Percentiles rank a stretch among this genome's conserved stretches.
phyloP scores from a whole-genome alignment of 2,329 filamentous ascomycete genomes.

The Venturia asperata region DNA sequence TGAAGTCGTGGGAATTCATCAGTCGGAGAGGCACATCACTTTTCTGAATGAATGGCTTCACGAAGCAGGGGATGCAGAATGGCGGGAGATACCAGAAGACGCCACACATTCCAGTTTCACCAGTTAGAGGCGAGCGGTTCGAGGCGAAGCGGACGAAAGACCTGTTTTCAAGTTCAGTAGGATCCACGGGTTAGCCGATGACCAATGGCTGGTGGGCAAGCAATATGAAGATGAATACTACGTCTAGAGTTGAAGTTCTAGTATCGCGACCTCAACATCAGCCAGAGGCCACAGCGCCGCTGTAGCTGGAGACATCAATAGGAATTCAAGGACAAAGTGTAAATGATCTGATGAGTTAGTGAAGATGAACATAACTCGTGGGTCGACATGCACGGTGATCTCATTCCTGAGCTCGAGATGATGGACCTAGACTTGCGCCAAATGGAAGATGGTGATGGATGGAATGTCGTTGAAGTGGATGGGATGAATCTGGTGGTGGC shows the following conservation, averaged over 20 bases:
- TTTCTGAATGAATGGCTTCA: not conserved
- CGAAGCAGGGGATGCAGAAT: not conserved
- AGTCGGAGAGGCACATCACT: not conserved
- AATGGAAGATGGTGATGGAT: not conserved
- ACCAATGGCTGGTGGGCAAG: too few species aligned
- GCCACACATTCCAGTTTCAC: not conserved
- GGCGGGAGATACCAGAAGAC: not conserved
- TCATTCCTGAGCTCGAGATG: not conserved
- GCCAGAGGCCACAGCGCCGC: too few species aligned
- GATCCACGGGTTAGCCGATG: not conserved
- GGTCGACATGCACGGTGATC: not conserved
- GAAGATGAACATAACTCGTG: not conserved
- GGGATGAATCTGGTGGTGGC: not conserved
- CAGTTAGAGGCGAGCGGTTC: not conserved
- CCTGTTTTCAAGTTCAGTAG: not conserved
- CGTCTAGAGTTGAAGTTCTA: too few species aligned
- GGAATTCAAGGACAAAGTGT: not conserved
- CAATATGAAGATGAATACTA: too few species aligned
- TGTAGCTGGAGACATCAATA: too few species aligned
- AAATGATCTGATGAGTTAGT: too few species aligned
- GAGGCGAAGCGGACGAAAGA: not conserved
- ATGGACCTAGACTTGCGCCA: not conserved
- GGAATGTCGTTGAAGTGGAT: not conserved
- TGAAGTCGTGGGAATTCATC: not conserved
- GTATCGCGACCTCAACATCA: too few species aligned